Conservation (phyloP, 1,284 basidiomycete genomes). For the Austroboletus novae-zelandiae region DNA sequence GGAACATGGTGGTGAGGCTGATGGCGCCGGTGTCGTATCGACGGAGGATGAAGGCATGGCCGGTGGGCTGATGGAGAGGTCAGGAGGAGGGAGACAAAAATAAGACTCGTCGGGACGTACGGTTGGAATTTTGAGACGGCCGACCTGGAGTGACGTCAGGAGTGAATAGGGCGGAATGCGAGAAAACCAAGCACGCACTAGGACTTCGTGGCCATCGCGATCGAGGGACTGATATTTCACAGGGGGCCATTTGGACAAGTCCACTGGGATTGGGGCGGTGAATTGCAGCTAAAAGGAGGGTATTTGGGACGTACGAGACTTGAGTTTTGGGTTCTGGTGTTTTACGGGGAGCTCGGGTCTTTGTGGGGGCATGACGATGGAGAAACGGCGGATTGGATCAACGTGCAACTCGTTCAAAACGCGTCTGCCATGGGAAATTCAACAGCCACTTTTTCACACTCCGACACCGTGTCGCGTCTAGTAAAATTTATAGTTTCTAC, state of each 20-base stretch:
- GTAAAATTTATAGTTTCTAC: no score
- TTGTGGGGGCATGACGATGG: conserved; percentile 17
- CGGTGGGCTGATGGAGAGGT: conserved; percentile 47
- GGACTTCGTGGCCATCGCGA: conserved; percentile 79
- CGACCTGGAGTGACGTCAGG: conserved; percentile 53
- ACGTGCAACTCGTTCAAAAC: conserved; percentile 33
- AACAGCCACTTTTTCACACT: conserved; percentile 32
- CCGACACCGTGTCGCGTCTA: conserved; percentile 21
- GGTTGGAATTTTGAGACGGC: conserved; percentile 91
- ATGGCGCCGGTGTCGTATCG: conserved; percentile 96
- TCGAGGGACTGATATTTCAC: conserved; percentile 86
- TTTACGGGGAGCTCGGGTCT: conserved; percentile 40
- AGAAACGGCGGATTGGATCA: conserved; percentile 1
- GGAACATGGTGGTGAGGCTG: conserved; percentile 97
- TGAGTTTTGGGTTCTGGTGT: conserved; percentile 41
- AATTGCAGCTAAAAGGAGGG: neutral
- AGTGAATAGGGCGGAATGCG: neutral
- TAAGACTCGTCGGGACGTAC: conserved; percentile 44
- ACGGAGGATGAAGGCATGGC: conserved; percentile 92
- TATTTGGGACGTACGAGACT: conserved; percentile 32
- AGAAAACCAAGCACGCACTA: conserved; percentile 47
- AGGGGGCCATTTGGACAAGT: conserved; percentile 42
- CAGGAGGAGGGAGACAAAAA: neutral
- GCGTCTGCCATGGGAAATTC: conserved; percentile 31
- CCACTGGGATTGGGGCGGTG: conserved; percentile 12